These are phyloP conservation scores for Argentina anserina DNA, from an alignment of 306 rosid species.

Conservation along the genomic window DNA sequence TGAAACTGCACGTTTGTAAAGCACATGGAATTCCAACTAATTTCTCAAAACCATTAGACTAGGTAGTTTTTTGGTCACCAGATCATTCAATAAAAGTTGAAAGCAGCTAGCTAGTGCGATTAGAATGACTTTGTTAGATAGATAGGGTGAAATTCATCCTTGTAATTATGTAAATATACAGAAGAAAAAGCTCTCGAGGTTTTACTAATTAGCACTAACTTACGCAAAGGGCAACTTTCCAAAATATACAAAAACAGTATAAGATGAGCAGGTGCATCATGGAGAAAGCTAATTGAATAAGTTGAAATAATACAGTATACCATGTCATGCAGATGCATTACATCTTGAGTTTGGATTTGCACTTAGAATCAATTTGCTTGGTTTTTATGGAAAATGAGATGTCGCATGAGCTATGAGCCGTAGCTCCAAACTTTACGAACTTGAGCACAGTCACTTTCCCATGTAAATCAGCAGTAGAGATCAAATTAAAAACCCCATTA, in stretches of 20 bases:
- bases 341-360: conserved; percentile 38
- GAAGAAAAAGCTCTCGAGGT: neutral
- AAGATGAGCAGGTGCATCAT: neutral
- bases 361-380: conserved; percentile 19
- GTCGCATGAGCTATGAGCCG: conserved; percentile 27
- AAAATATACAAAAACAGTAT: neutral
- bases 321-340: neutral
- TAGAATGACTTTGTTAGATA: conserved; percentile 7
- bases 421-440: conserved; percentile 38
- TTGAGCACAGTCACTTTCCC: conserved; percentile 41
- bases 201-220: neutral
- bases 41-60: neutral
- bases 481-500: conserved; percentile 32
- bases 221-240: neutral
- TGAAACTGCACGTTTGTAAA: neutral
- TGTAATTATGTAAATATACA: neutral
- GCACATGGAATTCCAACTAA: conserved; percentile 5
- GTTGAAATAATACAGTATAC: neutral
- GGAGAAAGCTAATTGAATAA: neutral
- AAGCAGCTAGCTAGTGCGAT: neutral
- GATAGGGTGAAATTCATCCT: conserved; percentile 14
- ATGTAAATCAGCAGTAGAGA: conserved; percentile 24
- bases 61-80: neutral
- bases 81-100: neutral
- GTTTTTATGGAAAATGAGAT: conserved; percentile 23